phyloP scores from a whole-genome alignment of 768 basidiomycete genomes.

The Podaxis pistillaris region DNA sequence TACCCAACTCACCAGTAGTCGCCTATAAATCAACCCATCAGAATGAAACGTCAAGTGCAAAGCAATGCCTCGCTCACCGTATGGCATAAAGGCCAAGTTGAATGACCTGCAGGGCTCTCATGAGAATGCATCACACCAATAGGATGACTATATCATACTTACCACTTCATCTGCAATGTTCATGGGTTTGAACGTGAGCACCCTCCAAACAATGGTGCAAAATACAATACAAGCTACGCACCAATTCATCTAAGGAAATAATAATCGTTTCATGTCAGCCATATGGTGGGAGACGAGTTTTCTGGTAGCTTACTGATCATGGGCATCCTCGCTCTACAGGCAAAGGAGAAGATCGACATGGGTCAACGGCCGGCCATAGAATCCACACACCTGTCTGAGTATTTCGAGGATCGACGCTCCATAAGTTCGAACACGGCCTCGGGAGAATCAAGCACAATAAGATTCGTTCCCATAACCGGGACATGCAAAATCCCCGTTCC shows the following conservation, averaged over 20 bases:
- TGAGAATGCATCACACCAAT: neutral
- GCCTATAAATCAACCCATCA: constrained; percentile 15
- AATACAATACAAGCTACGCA: neutral
- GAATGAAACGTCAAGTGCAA: neutral
- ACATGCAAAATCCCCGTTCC: constrained; percentile 30
- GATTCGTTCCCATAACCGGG: constrained; percentile 23
- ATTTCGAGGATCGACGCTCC: constrained; percentile 39
- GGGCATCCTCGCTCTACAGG: constrained; percentile 17
- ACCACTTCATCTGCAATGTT: constrained; percentile 9
- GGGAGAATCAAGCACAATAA: constrained; percentile 34
- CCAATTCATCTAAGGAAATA: constrained; percentile 7
- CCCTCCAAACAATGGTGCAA: no score
- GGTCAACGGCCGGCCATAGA: neutral
- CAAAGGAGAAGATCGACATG: neutral
- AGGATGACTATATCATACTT: neutral
- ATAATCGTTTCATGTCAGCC: neutral
- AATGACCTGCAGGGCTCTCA: constrained; percentile 25
- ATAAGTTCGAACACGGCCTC: constrained; percentile 40
- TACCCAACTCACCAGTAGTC: constrained; percentile 17
- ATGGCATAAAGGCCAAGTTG: constrained; percentile 30
- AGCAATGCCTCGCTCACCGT: constrained; percentile 21
- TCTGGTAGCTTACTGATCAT: constrained; percentile 19
- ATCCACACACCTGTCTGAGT: constrained; percentile 32
- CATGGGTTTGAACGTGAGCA: no score
- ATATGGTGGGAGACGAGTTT: neutral